Percentiles rank a stretch among this genome's conserved stretches.
These are phyloP conservation scores for Alternaria brassicicola DNA, from an alignment of 2,329 filamentous ascomycete species.

Conservation along the genomic window DNA sequence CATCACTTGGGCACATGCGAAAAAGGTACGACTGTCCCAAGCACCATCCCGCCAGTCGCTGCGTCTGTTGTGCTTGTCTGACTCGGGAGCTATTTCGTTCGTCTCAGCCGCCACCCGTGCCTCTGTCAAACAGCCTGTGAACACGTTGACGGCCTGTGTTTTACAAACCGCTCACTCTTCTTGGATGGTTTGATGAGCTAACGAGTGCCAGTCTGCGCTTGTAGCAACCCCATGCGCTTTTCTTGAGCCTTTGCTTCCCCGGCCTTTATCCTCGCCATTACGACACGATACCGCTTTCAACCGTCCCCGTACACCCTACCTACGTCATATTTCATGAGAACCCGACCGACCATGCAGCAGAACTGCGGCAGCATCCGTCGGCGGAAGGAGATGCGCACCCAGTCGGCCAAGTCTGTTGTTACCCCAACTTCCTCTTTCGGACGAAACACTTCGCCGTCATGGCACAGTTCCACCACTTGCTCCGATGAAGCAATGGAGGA, in stretches of 20 bases:
- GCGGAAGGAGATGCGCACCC: conserved; percentile 39
- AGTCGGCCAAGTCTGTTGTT: conserved; percentile 38
- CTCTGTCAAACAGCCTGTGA: conserved; percentile 44
- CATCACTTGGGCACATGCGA: conserved; percentile 37
- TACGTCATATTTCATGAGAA: conserved; percentile 34
- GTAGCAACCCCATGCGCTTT: conserved; percentile 37
- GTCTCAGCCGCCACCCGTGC: conserved; percentile 38
- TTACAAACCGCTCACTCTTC: conserved; percentile 46
- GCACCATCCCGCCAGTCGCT: conserved; percentile 27
- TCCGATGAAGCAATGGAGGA: conserved; percentile 30
- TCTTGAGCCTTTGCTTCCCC: conserved; percentile 37
- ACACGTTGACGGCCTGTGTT: conserved; percentile 50
- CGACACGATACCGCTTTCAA: conserved; percentile 18
- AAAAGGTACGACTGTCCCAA: conserved; percentile 42
- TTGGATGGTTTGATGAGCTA: conserved; percentile 47
- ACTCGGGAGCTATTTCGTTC: conserved; percentile 41
- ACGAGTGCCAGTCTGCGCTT: conserved; percentile 46
- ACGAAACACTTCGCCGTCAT: conserved; percentile 29
- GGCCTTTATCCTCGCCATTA: conserved; percentile 33
- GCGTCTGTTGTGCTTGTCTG: conserved; percentile 40
- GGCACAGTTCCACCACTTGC: conserved; percentile 27
- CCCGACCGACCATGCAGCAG: conserved; percentile 29
- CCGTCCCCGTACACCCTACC: conserved; percentile 18
- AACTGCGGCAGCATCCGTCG: conserved; percentile 27
- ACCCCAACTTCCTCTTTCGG: conserved; percentile 32